Conservation (phyloP, 2,329 filamentous ascomycete species). For the Phyllosticta ampelicida region DNA sequence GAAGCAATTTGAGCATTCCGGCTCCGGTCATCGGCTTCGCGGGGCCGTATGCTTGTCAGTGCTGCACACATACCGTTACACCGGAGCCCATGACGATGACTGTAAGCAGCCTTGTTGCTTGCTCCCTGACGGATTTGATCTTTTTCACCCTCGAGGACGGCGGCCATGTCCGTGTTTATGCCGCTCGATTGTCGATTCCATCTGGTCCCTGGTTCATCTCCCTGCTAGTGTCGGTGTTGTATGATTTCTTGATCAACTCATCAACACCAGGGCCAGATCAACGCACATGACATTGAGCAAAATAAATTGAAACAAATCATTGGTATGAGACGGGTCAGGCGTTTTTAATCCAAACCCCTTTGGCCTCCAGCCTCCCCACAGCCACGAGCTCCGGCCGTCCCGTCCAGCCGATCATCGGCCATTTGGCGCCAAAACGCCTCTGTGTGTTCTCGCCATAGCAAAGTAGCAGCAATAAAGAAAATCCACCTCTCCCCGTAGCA, state of each 20-base stretch:
- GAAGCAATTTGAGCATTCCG: not conserved
- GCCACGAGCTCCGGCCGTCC: not conserved
- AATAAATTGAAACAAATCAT: not conserved
- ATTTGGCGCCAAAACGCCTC: conserved; percentile 7
- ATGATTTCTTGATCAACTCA: too few species aligned
- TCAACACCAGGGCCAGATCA: too few species aligned
- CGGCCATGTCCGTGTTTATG: too few species aligned
- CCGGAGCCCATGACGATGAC: not conserved
- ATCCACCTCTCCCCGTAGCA: not conserved
- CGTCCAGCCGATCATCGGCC: not conserved
- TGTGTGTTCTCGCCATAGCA: conserved; percentile 1
- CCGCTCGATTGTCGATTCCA: too few species aligned
- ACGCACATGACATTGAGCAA: not conserved
- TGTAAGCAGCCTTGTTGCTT: not conserved
- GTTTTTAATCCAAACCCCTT: not conserved
- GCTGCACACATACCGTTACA: not conserved
- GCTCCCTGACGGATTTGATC: not conserved
- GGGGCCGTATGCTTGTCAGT: not conserved
- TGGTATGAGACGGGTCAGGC: not conserved
- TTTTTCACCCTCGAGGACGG: not conserved
- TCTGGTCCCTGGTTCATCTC: too few species aligned
- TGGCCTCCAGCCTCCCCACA: not conserved
- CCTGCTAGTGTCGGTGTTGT: too few species aligned
- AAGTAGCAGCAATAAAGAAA: not conserved
- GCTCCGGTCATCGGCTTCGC: not conserved